These are phyloP conservation scores for Melampsora abietis-canadensis DNA, from an alignment of 1,284 basidiomycete genomes.

Conservation along the genomic window DNA sequence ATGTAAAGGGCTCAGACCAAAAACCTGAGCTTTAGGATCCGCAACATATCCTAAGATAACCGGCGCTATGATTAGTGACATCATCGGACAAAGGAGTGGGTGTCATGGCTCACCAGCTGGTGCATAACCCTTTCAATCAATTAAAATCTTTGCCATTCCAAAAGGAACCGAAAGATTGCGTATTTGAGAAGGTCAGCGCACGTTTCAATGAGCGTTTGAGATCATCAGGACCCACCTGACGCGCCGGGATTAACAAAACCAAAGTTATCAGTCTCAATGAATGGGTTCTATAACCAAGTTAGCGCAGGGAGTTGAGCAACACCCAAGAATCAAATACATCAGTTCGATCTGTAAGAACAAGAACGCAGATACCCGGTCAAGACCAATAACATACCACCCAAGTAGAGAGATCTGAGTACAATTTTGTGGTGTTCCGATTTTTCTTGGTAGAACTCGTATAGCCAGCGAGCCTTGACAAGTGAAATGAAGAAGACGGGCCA, in stretches of 20 bases:
- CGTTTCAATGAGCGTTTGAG: background rate
- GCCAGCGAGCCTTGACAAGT: no score
- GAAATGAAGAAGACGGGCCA: no score
- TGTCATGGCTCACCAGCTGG: background rate
- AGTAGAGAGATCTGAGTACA: background rate
- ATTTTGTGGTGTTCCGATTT: background rate
- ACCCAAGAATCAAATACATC: background rate
- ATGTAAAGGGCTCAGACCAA: slow-evolving; percentile 59
- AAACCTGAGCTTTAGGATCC: background rate
- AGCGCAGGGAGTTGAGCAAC: background rate
- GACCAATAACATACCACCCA: background rate
- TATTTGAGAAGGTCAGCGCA: background rate
- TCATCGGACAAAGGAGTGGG: background rate
- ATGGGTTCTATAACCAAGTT: background rate
- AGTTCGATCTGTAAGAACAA: no score
- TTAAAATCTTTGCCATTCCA: background rate
- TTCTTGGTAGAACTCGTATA: no score
- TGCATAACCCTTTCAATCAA: background rate
- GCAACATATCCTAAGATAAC: background rate
- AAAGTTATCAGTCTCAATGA: background rate
- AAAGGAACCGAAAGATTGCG: background rate
- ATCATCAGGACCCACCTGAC: background rate
- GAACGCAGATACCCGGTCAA: no score
- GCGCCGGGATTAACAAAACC: background rate
- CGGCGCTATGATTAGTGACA: background rate